phyloP scores from a whole-genome alignment of 768 basidiomycete species.

The Termitomyces sp. region DNA sequence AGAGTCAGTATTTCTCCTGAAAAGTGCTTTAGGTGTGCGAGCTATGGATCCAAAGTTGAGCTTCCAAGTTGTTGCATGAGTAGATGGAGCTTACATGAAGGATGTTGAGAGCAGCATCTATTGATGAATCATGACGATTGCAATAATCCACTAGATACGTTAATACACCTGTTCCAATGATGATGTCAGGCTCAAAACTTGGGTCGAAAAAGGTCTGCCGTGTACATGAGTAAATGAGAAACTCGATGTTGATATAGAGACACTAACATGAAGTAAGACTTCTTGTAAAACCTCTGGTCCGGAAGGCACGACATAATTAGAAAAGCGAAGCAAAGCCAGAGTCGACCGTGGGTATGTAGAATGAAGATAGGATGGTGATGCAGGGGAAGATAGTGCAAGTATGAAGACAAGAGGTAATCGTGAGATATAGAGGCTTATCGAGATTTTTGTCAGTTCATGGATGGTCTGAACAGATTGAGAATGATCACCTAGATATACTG shows the following conservation, averaged over 20 bases:
- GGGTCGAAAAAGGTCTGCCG: constrained; percentile 63
- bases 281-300: constrained; percentile 48
- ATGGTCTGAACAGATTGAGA: neutral
- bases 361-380: constrained; percentile 55
- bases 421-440: constrained; percentile 45
- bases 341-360: constrained; percentile 56
- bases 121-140: constrained; percentile 49
- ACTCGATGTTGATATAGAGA: neutral
- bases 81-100: constrained; percentile 48
- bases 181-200: constrained; percentile 54
- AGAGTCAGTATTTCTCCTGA: constrained; percentile 50
- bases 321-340: constrained; percentile 53
- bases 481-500: constrained; percentile 61
- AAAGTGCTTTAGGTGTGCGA: constrained; percentile 70
- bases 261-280: constrained; percentile 49
- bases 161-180: constrained; percentile 57
- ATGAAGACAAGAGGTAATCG: constrained; percentile 64
- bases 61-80: neutral
- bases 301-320: constrained; percentile 46
- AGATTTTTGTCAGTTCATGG: neutral
- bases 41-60: constrained; percentile 28
- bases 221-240: constrained; percentile 9
- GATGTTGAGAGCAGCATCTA: constrained; percentile 53
- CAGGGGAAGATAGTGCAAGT: constrained; percentile 55
- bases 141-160: constrained; percentile 57